A percentile compares a stretch with the other conserved stretches of the same genome.
These are phyloP conservation scores for Phaeotremella fagi DNA, from an alignment of 768 basidiomycete genomes.

Conservation along the genomic window DNA sequence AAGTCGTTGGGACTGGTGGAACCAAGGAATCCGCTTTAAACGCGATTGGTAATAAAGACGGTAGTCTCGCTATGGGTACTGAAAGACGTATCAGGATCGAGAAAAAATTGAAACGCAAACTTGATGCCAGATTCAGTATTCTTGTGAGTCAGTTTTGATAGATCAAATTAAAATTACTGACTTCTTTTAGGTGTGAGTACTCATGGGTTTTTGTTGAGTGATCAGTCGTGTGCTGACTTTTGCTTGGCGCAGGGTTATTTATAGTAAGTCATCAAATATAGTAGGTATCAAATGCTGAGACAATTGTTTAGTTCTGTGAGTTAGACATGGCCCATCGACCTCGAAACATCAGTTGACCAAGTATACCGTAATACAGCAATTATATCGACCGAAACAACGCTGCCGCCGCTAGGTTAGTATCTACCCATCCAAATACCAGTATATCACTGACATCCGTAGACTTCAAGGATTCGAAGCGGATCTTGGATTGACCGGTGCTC, in stretches of 20 bases:
- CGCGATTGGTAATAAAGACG: slow-evolving; percentile 7
- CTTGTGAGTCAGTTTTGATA: slow-evolving; percentile 30
- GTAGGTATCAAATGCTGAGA: not conserved
- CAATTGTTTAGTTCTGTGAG: slow-evolving; percentile 4
- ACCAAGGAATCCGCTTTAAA: slow-evolving; percentile 5
- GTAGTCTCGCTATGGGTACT: slow-evolving; percentile 12
- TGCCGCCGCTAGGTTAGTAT: slow-evolving; percentile 21
- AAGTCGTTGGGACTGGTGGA: not conserved
- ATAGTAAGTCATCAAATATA: slow-evolving; percentile 11
- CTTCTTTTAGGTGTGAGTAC: slow-evolving; percentile 1
- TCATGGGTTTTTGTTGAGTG: too few species aligned
- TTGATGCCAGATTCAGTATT: slow-evolving; percentile 47
- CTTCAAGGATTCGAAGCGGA: slow-evolving; percentile 43
- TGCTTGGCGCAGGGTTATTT: slow-evolving; percentile 22
- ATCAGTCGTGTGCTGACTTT: not conserved
- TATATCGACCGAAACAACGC: slow-evolving; percentile 38
- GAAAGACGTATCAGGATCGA: slow-evolving; percentile 33
- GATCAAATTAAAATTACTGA: too few species aligned
- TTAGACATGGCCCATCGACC: not conserved
- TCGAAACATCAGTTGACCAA: not conserved
- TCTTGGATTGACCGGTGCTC: slow-evolving; percentile 30
- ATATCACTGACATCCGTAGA: slow-evolving; percentile 22
- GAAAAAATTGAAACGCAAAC: slow-evolving; percentile 44
- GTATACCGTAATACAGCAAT: slow-evolving; percentile 8
- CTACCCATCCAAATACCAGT: not conserved